These are phyloP conservation scores for Emydomyces testavorans DNA, from an alignment of 2,329 filamentous ascomycete species.

Conservation along the genomic window DNA sequence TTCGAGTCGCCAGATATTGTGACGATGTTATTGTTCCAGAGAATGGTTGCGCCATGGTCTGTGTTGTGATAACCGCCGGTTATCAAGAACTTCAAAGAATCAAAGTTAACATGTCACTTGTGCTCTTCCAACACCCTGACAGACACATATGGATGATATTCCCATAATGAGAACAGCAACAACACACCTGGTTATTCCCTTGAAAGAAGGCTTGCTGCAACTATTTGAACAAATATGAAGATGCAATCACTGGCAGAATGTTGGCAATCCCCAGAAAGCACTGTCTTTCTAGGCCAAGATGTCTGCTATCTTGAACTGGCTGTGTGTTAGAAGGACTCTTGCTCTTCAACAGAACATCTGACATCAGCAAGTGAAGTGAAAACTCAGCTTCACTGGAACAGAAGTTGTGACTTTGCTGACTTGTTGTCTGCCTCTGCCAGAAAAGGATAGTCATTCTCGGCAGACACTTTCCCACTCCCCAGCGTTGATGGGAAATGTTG, in stretches of 20 bases:
- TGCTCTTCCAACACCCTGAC: too few species aligned
- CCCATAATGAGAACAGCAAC: slow-evolving; percentile 1
- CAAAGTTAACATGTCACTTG: neutral
- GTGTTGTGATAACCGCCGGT: too few species aligned
- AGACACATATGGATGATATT: neutral
- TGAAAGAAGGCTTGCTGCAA: neutral
- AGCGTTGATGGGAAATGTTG: neutral
- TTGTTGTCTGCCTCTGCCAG: neutral
- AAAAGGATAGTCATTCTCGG: neutral
- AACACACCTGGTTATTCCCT: neutral
- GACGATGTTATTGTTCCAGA: too few species aligned
- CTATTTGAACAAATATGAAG: too few species aligned
- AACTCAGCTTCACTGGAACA: neutral
- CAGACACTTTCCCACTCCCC: neutral
- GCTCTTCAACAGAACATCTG: neutral
- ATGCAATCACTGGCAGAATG: too few species aligned
- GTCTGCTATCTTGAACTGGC: too few species aligned
- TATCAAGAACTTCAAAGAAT: too few species aligned
- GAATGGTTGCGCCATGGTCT: too few species aligned
- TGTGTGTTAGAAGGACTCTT: too few species aligned
- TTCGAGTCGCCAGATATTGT: too few species aligned
- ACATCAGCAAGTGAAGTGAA: neutral
- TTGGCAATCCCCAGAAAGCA: too few species aligned
- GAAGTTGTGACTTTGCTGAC: neutral
- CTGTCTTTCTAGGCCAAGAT: too few species aligned